Evolutionary conservation across 2,329 filamentous ascomycete genomes (phyloP), one percentile per base, ranked within the genome.

Genomic region (Colletotrichum magnum): DNA sequence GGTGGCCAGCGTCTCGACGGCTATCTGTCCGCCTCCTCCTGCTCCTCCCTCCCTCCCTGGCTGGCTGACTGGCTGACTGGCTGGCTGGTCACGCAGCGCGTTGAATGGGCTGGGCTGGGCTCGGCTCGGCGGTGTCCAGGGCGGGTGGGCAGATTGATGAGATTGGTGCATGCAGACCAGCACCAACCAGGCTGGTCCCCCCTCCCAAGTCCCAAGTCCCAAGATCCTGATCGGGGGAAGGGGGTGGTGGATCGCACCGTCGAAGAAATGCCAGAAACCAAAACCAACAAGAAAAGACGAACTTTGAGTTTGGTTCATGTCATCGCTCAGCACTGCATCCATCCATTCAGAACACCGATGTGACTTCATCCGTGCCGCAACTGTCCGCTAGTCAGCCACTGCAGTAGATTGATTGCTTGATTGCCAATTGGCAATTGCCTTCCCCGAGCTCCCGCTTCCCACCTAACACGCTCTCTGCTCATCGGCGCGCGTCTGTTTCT

Each of bases 261-360:
- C 56, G 66, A 69, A 69, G 54, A 68, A 64, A 68, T 68, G 65
- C 65, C 65, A 68, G 65, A 67, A 67, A 48, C 53, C 65, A 66
- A 69, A 66, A 57, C 61, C 66, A 66, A 69, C 62, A 57, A 69
- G 66, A 69, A 69, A 69, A 60, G 66, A 69, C 66, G 66, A 69
- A 69, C 66, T 69, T 69, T 69, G 66, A 69, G 66, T 69, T 69
- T 66, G 62, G 66, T 69, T 69, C 66, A 51, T 69, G 66, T 66
- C 66, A 66, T 66, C 66, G 66, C 66, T 59, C 66, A 66, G 56
- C 56, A 51, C 61, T 60, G 50, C 56, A 69, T 28, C 54, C 62
- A 58, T 58, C 61, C 66, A 65, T 58, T 28, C 65, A 60, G 54
- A 54, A 53, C 50, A 28, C 43, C 56, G 51, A 66, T 45, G 66